A percentile compares a stretch with the other conserved stretches of the same genome.
phyloP scores from a whole-genome alignment of 306 rosid species.

The Lathyrus sativus region DNA sequence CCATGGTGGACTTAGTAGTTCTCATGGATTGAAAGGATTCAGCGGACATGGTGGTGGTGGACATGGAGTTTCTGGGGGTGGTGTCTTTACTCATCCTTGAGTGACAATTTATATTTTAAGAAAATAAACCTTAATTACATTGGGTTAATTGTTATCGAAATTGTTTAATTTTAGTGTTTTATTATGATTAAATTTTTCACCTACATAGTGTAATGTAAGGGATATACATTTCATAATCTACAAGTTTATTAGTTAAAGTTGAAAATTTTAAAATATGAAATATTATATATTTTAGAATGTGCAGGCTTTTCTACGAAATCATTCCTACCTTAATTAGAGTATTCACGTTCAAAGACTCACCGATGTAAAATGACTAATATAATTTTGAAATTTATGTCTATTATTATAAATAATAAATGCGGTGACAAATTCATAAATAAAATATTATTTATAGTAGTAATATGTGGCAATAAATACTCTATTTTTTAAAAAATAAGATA shows the following conservation, averaged over 20 bases:
- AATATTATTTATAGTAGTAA: too few species aligned
- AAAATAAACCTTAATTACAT: background rate
- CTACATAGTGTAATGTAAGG: background rate
- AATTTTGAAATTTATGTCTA: too few species aligned
- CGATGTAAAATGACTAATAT: too few species aligned
- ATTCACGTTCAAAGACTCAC: too few species aligned
- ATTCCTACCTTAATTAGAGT: too few species aligned
- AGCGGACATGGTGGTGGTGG: constrained; percentile 26
- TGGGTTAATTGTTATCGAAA: background rate
- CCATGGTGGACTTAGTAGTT: background rate
- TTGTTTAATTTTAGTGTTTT: background rate
- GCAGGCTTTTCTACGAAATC: too few species aligned
- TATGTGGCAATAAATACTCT: too few species aligned
- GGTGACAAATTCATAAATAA: too few species aligned
- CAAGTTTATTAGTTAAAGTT: constrained; percentile 8
- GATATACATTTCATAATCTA: background rate
- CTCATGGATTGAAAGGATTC: background rate
- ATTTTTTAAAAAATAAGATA: too few species aligned
- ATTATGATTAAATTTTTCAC: background rate
- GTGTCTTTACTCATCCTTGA: constrained; percentile 61
- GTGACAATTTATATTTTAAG: background rate
- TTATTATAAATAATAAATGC: too few species aligned
- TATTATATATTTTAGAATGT: too few species aligned
- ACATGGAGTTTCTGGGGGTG: background rate
- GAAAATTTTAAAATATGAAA: background rate